Evolutionary conservation across 371 early-diverging fungal species (phyloP).

Genomic region (Sporodiniella umbellata): DNA sequence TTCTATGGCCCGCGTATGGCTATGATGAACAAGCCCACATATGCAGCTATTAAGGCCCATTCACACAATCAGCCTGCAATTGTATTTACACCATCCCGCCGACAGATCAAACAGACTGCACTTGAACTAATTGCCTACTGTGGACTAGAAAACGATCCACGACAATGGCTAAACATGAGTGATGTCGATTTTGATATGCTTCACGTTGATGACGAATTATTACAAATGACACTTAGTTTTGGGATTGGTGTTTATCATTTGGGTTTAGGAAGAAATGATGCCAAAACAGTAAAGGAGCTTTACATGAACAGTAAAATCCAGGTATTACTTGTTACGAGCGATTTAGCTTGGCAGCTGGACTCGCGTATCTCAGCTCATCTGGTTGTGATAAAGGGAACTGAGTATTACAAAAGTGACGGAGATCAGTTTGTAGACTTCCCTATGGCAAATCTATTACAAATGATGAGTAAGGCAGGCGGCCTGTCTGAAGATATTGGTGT

Average conservation of each 20-base stretch:
- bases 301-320: constrained; percentile 93
- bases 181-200: constrained; percentile 79
- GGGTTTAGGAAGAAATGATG: constrained; percentile 88
- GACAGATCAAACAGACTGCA: constrained; percentile 93
- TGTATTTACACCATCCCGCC: constrained; percentile 95
- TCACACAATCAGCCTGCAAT: constrained; percentile 91
- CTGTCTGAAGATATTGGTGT: constrained; percentile 92
- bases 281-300: constrained; percentile 90
- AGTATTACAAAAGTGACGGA: constrained; percentile 90
- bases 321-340: constrained; percentile 94
- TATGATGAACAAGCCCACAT: constrained; percentile 96
- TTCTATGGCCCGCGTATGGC: constrained; percentile 96
- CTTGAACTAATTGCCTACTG: constrained; percentile 91
- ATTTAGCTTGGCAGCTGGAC: constrained; percentile 99
- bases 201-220: constrained; percentile 72
- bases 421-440: constrained; percentile 92
- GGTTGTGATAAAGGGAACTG: constrained; percentile 98
- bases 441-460: constrained; percentile 95
- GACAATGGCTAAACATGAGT: constrained; percentile 84
- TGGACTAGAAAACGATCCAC: constrained; percentile 88
- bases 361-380: constrained; percentile 89
- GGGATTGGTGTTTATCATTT: constrained; percentile 99
- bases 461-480: constrained; percentile 99
- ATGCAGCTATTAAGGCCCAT: constrained; percentile 89
- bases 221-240: constrained; percentile 82